A percentile compares a stretch with the other conserved stretches of the same genome.
Evolutionary conservation across 1,139 yeast genomes (phyloP).

Genomic region (Candida glucosophila): DNA sequence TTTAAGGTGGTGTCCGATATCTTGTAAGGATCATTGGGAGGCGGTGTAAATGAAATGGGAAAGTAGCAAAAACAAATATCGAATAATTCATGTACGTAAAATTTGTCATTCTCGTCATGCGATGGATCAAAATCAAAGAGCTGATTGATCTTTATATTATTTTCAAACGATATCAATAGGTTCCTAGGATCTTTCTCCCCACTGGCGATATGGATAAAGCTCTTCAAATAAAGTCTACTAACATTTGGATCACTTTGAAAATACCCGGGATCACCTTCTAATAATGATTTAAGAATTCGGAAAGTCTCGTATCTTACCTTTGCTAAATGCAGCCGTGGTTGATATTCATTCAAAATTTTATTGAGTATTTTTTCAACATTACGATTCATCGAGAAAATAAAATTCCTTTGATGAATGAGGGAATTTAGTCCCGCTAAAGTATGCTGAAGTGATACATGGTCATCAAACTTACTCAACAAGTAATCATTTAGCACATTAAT

Average conservation of each 20-base stretch:
- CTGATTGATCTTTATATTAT: slow-evolving; percentile 44
- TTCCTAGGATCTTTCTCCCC: slow-evolving; percentile 96
- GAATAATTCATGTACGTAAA: slow-evolving; percentile 47
- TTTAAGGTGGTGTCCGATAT: slow-evolving; percentile 72
- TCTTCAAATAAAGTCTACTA: slow-evolving; percentile 36
- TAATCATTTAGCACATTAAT: slow-evolving; percentile 61
- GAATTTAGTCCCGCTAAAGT: slow-evolving; percentile 50
- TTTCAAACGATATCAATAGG: slow-evolving; percentile 57
- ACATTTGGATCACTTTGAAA: slow-evolving; percentile 8
- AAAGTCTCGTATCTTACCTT: slow-evolving; percentile 57
- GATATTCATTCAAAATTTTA: slow-evolving; percentile 38
- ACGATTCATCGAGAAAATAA: slow-evolving; percentile 17
- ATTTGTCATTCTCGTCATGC: slow-evolving; percentile 29
- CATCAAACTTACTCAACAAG: slow-evolving; percentile 58
- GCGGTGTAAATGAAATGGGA: slow-evolving; percentile 93
- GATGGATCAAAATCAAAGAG: slow-evolving; percentile 31
- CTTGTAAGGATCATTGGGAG: slow-evolving; percentile 82
- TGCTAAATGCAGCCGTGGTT: slow-evolving; percentile 58
- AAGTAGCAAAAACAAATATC: slow-evolving; percentile 91
- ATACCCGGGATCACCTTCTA: slow-evolving; percentile 14
- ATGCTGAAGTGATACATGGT: slow-evolving; percentile 44
- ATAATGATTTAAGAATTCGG: slow-evolving; percentile 32
- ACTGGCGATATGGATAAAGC: slow-evolving; percentile 60
- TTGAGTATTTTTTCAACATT: slow-evolving; percentile 29
- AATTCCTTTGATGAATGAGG: slow-evolving; percentile 41